Percentiles rank a stretch among this genome's conserved stretches.
These are phyloP conservation scores for Elsinoe arachidis DNA, from an alignment of 2,329 filamentous ascomycete genomes.

Conservation along the genomic window DNA sequence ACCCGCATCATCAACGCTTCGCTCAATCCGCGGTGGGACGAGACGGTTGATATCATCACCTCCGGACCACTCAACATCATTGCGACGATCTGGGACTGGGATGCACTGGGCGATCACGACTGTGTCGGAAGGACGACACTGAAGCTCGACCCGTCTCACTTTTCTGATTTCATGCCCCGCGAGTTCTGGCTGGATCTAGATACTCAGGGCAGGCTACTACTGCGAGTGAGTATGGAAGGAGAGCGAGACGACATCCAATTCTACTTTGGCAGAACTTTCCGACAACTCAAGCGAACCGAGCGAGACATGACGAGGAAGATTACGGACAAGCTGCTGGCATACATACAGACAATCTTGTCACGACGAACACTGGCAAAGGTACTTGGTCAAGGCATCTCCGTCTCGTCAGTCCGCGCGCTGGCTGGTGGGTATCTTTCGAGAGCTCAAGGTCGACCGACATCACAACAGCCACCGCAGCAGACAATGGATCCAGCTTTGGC, in stretches of 20 bases:
- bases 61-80: slow-evolving; percentile 87
- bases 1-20: slow-evolving; percentile 85
- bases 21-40: slow-evolving; percentile 93
- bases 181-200: slow-evolving; percentile 98
- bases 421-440: slow-evolving; percentile 53
- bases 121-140: slow-evolving; percentile 94
- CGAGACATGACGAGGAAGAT: slow-evolving; percentile 97
- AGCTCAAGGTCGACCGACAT: slow-evolving; percentile 36
- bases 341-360: slow-evolving; percentile 85
- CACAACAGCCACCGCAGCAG: slow-evolving; percentile 16
- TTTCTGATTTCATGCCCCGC: slow-evolving; percentile 87
- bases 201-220: slow-evolving; percentile 79
- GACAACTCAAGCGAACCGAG: slow-evolving; percentile 88
- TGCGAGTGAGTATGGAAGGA: slow-evolving; percentile 96
- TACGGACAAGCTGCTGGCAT: slow-evolving; percentile 92
- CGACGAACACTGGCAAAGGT: slow-evolving; percentile 68
- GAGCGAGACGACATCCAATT: slow-evolving; percentile 98
- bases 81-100: slow-evolving; percentile 96
- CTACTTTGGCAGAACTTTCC: slow-evolving; percentile 94
- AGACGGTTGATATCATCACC: slow-evolving; percentile 92
- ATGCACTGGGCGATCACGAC: slow-evolving; percentile 93
- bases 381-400: slow-evolving; percentile 61
- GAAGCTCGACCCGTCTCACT: slow-evolving; percentile 96
- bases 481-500: slow-evolving; percentile 70
- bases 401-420: slow-evolving; percentile 51